Percentiles rank a stretch among this genome's conserved stretches.
Evolutionary conservation across 2,329 filamentous ascomycete genomes (phyloP).

Genomic region (Exophiala sp.): DNA sequence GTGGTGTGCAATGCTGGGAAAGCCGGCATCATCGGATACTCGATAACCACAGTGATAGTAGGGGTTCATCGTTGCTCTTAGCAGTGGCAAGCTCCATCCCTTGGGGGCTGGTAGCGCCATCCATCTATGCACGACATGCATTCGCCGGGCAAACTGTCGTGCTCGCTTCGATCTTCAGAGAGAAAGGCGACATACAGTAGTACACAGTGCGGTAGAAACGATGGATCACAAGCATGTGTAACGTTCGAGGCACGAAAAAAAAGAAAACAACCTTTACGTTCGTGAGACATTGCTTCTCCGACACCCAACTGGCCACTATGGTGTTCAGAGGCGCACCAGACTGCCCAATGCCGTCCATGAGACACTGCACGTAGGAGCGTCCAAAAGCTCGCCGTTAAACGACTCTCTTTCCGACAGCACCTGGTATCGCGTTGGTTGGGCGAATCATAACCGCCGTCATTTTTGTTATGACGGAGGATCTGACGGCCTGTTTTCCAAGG

Average conservation of each 20-base stretch:
- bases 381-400: too few species aligned
- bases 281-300: slow-evolving; percentile 10
- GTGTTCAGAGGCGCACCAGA: background rate
- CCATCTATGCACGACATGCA: slow-evolving; percentile 15
- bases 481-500: background rate
- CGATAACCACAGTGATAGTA: too few species aligned
- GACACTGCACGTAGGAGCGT: background rate
- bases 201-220: too few species aligned
- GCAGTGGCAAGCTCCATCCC: background rate
- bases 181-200: background rate
- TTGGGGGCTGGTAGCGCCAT: slow-evolving; percentile 6
- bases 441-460: slow-evolving; percentile 17
- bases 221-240: slow-evolving; percentile 7
- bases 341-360: slow-evolving; percentile 11
- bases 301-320: slow-evolving; percentile 6
- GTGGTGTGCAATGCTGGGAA: too few species aligned
- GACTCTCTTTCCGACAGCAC: background rate
- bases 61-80: background rate
- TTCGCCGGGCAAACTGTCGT: background rate
- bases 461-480: slow-evolving; percentile 3
- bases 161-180: slow-evolving; percentile 14
- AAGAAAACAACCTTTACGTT: background rate
- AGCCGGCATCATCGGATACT: too few species aligned
- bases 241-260: background rate
- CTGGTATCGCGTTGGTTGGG: slow-evolving; percentile 8